A percentile compares a stretch with the other conserved stretches of the same genome.
Conservation (phyloP, 148 eudicot species). For the Hydrangea macrophylla region DNA sequence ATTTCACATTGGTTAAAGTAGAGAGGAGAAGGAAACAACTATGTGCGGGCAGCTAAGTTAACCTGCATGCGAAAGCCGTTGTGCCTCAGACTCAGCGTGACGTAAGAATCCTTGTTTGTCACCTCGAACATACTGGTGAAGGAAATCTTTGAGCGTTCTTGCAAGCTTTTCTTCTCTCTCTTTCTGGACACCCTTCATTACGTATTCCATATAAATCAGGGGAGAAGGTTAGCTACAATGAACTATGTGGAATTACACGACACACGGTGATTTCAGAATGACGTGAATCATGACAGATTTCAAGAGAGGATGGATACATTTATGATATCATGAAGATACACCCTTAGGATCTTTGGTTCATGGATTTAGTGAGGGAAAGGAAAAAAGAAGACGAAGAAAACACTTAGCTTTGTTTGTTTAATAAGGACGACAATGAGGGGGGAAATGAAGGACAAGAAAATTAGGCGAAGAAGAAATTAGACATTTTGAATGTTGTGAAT, state of each 20-base stretch:
- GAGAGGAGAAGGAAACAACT: neutral
- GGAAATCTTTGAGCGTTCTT: conserved; percentile 50
- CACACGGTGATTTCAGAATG: neutral
- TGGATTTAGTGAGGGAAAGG: too few relatives aligned
- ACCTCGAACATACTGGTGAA: conserved; percentile 72
- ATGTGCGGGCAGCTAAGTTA: conserved; percentile 1
- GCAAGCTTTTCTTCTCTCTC: conserved; percentile 91
- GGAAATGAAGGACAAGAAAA: too few relatives aligned
- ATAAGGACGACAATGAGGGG: too few relatives aligned
- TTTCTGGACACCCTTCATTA: conserved; percentile 66
- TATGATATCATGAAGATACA: too few relatives aligned
- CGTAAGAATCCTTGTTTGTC: conserved; percentile 66
- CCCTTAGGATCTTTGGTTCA: too few relatives aligned
- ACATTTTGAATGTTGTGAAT: too few relatives aligned
- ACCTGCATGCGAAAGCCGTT: conserved; percentile 80
- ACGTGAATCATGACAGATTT: neutral
- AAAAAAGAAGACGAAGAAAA: too few relatives aligned
- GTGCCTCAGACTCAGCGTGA: conserved; percentile 69
- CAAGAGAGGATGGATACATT: neutral
- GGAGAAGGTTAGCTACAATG: neutral
- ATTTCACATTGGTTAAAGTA: neutral
- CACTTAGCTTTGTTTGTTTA: too few relatives aligned
- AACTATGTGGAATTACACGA: neutral
- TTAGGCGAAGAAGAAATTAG: too few relatives aligned
- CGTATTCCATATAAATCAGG: neutral